A percentile compares a stretch with the other conserved stretches of the same genome.
Conservation (phyloP, 805 yeast species). For the Maudiozyma pseudohumilis region DNA sequence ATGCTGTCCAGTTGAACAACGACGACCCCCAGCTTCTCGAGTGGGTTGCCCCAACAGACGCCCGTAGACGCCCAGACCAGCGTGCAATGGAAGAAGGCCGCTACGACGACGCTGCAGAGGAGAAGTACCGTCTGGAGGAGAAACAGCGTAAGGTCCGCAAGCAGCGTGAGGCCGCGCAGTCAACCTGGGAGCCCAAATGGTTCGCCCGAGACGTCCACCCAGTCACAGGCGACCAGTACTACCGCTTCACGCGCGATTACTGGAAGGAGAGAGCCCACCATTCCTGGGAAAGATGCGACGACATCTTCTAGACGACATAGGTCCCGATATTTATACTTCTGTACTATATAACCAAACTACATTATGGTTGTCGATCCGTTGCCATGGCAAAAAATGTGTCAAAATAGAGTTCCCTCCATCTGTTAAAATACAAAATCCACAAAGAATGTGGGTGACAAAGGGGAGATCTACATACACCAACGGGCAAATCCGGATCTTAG, state of each 20-base stretch:
- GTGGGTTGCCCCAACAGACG: slow-evolving; percentile 81
- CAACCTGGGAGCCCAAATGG: slow-evolving; percentile 73
- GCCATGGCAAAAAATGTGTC: too few relatives aligned
- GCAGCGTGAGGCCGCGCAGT: slow-evolving; percentile 43
- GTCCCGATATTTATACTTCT: too few relatives aligned
- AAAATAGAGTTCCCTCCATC: too few relatives aligned
- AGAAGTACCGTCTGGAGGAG: slow-evolving; percentile 77
- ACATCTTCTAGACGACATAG: slow-evolving; percentile 36
- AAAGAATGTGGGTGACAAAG: too few relatives aligned
- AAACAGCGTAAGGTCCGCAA: slow-evolving; percentile 79
- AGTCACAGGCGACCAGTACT: slow-evolving; percentile 64
- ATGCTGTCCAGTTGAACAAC: slow-evolving; percentile 83
- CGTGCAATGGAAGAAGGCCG: slow-evolving; percentile 96
- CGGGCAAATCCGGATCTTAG: too few relatives aligned
- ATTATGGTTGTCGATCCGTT: too few relatives aligned
- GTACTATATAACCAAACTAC: too few relatives aligned
- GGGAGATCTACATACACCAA: too few relatives aligned
- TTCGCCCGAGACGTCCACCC: slow-evolving; percentile 64
- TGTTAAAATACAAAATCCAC: too few relatives aligned
- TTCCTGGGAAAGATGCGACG: slow-evolving; percentile 41
- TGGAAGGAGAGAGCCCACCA: slow-evolving; percentile 60
- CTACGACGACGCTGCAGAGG: slow-evolving; percentile 76
- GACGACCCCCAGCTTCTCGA: slow-evolving; percentile 53
- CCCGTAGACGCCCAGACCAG: slow-evolving; percentile 92
- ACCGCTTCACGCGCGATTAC: slow-evolving; percentile 61